These are phyloP conservation scores for Taphrina betulina DNA, from an alignment of 1,139 yeast species.

Conservation along the genomic window DNA sequence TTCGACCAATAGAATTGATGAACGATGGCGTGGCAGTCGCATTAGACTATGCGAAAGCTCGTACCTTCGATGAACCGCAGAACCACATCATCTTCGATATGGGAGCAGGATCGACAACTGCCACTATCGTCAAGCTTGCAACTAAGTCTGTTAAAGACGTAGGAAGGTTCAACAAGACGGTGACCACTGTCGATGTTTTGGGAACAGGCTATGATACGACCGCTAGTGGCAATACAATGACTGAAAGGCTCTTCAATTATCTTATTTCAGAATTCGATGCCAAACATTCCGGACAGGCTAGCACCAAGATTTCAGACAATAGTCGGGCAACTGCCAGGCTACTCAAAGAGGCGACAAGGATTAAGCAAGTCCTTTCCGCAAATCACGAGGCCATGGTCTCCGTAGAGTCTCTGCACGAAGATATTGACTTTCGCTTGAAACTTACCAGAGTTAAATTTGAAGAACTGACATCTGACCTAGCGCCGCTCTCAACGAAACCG, in stretches of 20 bases:
- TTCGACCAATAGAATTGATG: conserved; percentile 64
- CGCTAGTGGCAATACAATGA: conserved; percentile 75
- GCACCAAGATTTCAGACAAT: conserved; percentile 42
- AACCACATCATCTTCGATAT: conserved; percentile 78
- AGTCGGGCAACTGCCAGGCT: conserved; percentile 63
- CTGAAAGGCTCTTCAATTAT: conserved; percentile 61
- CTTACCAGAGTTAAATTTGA: conserved; percentile 81
- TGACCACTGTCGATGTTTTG: conserved; percentile 49
- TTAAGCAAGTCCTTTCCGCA: conserved; percentile 81
- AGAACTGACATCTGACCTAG: conserved; percentile 51
- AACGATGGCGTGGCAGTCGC: conserved; percentile 91
- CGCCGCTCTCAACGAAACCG: conserved; percentile 55
- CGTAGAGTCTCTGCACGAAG: conserved; percentile 50
- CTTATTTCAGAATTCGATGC: conserved; percentile 57
- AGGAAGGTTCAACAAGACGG: conserved; percentile 37
- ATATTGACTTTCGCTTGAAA: conserved; percentile 64
- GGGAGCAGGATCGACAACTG: conserved; percentile 91
- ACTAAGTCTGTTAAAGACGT: conserved; percentile 48
- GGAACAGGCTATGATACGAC: conserved; percentile 66
- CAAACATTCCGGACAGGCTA: conserved; percentile 40
- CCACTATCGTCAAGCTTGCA: conserved; percentile 70
- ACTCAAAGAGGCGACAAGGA: conserved; percentile 81
- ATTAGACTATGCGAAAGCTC: conserved; percentile 60
- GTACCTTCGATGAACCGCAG: conserved; percentile 51
- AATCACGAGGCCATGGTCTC: conserved; percentile 72